Conservation (phyloP, 805 yeast species). For the Sugiyamaella floridensis region DNA sequence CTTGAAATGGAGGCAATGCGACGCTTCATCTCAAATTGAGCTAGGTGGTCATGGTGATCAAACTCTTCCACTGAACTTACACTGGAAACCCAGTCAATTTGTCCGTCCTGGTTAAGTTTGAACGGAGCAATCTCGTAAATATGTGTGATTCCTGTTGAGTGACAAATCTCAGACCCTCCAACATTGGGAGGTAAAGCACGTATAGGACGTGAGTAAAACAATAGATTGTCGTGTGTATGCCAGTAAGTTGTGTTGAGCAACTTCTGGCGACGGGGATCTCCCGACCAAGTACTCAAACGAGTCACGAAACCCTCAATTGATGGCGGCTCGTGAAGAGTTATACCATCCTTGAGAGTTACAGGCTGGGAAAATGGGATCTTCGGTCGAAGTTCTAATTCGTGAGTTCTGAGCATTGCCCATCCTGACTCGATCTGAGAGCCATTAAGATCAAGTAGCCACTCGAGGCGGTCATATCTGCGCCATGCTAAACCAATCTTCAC, state of each 20-base stretch:
- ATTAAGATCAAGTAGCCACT: constrained; percentile 51
- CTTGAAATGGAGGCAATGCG: constrained; percentile 47
- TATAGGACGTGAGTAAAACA: constrained; percentile 50
- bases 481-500: constrained; percentile 47
- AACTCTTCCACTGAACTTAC: constrained; percentile 37
- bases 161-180: constrained; percentile 31
- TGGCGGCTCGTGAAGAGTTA: constrained; percentile 46
- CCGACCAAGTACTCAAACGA: constrained; percentile 46
- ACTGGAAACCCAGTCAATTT: constrained; percentile 53
- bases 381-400: constrained; percentile 52
- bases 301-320: constrained; percentile 79
- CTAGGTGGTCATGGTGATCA: constrained; percentile 45
- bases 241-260: constrained; percentile 56
- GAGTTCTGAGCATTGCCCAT: constrained; percentile 37
- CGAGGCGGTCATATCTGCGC: constrained; percentile 66
- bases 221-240: constrained; percentile 51
- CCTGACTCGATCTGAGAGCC: constrained; percentile 38
- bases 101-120: constrained; percentile 42
- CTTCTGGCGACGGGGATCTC: constrained; percentile 35
- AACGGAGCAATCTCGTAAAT: constrained; percentile 46
- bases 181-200: constrained; percentile 54
- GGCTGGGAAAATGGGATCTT: constrained; percentile 24
- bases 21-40: constrained; percentile 61
- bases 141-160: constrained; percentile 21
- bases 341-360: constrained; percentile 20